A percentile compares a stretch with the other conserved stretches of the same genome.
These are phyloP conservation scores for Blechomonas ayalai DNA, from an alignment of 208 protist genomes.

Conservation along the genomic window DNA sequence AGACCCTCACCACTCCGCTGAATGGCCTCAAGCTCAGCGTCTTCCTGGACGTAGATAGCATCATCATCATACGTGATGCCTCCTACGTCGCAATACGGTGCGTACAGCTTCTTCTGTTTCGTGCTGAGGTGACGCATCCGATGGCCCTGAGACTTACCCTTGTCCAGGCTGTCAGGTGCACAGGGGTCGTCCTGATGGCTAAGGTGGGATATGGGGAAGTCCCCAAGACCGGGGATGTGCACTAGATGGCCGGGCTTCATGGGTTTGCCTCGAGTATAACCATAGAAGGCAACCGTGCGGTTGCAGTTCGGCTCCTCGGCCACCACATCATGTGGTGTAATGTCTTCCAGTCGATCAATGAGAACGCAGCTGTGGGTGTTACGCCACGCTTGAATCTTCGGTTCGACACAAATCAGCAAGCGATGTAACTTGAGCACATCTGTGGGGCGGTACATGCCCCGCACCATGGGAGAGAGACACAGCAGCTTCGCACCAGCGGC, in stretches of 20 bases:
- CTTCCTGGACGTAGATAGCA: slow-evolving; percentile 95
- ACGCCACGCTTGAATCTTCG: slow-evolving; percentile 95
- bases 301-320: slow-evolving; percentile 51
- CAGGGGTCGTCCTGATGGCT: slow-evolving; percentile 94
- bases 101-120: slow-evolving; percentile 96
- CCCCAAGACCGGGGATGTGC: slow-evolving; percentile 97
- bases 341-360: slow-evolving; percentile 96
- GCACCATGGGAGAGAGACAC: slow-evolving; percentile 94
- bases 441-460: slow-evolving; percentile 96
- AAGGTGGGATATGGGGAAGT: slow-evolving; percentile 91
- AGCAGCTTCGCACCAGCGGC: slow-evolving; percentile 95
- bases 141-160: slow-evolving; percentile 31
- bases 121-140: slow-evolving; percentile 91
- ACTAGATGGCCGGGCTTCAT: slow-evolving; percentile 90
- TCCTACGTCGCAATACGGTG: slow-evolving; percentile 97
- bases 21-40: slow-evolving; percentile 69
- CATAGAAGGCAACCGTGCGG: slow-evolving; percentile 94
- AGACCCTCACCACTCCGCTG: slow-evolving; percentile 82
- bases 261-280: slow-evolving; percentile 96
- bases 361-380: slow-evolving; percentile 97
- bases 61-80: slow-evolving; percentile 98
- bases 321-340: slow-evolving; percentile 93
- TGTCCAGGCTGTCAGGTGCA: slow-evolving; percentile 47
- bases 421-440: slow-evolving; percentile 96
- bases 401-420: slow-evolving; percentile 96